Percentiles rank a stretch among this genome's conserved stretches.
Conservation (phyloP, 2,329 filamentous ascomycete species). For the Malbranchea cinnamomea region DNA sequence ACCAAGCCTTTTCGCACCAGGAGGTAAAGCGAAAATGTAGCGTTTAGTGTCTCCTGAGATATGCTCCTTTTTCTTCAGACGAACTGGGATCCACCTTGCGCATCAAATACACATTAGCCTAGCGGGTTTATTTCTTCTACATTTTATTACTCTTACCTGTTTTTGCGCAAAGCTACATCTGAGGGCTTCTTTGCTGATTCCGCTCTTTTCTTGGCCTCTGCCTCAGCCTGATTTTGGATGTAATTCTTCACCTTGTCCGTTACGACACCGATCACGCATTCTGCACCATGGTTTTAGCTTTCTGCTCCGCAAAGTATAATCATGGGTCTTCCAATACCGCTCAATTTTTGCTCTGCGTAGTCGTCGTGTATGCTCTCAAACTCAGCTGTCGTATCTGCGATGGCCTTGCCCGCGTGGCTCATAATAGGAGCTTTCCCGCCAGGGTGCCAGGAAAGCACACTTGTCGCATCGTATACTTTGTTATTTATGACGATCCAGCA, state of each 20-base stretch:
- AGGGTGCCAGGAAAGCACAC: constrained; percentile 35
- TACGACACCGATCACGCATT: constrained; percentile 35
- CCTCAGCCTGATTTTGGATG: constrained; percentile 32
- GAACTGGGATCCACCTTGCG: constrained; percentile 31
- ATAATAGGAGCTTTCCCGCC: constrained; percentile 35
- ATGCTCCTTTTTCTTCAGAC: constrained; percentile 22
- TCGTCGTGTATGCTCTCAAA: constrained; percentile 38
- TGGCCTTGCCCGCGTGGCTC: constrained; percentile 35
- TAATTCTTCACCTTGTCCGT: constrained; percentile 35
- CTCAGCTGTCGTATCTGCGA: constrained; percentile 34
- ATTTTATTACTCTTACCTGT: constrained; percentile 10
- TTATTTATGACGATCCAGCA: constrained; percentile 41
- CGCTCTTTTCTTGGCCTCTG: constrained; percentile 24
- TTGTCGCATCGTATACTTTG: constrained; percentile 37
- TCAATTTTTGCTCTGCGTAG: constrained; percentile 36
- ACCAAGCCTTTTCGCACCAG: constrained; percentile 27
- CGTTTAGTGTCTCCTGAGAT: constrained; percentile 31
- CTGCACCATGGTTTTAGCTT: constrained; percentile 14
- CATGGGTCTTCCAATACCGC: constrained; percentile 15
- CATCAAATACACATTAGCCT: too few species aligned
- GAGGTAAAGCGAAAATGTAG: constrained; percentile 35
- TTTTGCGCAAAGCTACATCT: constrained; percentile 25
- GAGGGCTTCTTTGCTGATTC: constrained; percentile 14
- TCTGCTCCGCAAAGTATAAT: constrained; percentile 1
- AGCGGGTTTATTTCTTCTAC: too few species aligned